A percentile compares a stretch with the other conserved stretches of the same genome.
Conservation (phyloP, 2,329 filamentous ascomycete genomes). For the Diplodia mutila region DNA sequence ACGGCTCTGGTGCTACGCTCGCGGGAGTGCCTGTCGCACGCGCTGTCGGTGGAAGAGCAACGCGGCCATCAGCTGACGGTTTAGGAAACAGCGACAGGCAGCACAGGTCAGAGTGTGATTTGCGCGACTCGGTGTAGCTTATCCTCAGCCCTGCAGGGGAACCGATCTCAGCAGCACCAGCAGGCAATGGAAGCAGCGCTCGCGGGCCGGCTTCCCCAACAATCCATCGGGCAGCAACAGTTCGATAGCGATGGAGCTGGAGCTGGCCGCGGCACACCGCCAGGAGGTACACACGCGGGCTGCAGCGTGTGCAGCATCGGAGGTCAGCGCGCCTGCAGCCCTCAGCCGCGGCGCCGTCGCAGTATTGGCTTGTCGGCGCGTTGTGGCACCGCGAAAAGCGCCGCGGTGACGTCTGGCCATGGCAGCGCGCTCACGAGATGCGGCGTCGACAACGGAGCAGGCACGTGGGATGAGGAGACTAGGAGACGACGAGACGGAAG, state of each 20-base stretch:
- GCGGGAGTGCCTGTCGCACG: conserved; percentile 21
- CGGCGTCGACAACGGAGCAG: neutral
- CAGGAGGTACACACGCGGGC: neutral
- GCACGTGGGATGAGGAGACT: conserved; percentile 18
- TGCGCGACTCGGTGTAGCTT: conserved; percentile 8
- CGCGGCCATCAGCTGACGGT: conserved; percentile 14
- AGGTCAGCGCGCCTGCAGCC: conserved; percentile 9
- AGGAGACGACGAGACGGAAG: conserved; percentile 3
- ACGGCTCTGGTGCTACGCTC: neutral
- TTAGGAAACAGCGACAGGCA: conserved; percentile 18
- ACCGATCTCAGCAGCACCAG: neutral
- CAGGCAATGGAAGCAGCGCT: neutral
- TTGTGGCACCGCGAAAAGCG: conserved; percentile 8
- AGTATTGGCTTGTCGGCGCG: neutral
- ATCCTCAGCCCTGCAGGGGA: conserved; percentile 20
- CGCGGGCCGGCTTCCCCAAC: conserved; percentile 7
- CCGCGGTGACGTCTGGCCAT: conserved; percentile 14
- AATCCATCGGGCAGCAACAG: conserved; percentile 11
- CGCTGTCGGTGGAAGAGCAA: conserved; percentile 2
- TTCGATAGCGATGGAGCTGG: conserved; percentile 3
- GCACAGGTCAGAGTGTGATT: conserved; percentile 16
- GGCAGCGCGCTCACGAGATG: conserved; percentile 19
- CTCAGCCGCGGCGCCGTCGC: conserved; percentile 7
- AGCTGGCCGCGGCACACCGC: neutral
- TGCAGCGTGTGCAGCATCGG: conserved; percentile 1